These are phyloP conservation scores for Capsaspora owczarzaki DNA, from an alignment of 78 protist genomes.

Conservation along the genomic window DNA sequence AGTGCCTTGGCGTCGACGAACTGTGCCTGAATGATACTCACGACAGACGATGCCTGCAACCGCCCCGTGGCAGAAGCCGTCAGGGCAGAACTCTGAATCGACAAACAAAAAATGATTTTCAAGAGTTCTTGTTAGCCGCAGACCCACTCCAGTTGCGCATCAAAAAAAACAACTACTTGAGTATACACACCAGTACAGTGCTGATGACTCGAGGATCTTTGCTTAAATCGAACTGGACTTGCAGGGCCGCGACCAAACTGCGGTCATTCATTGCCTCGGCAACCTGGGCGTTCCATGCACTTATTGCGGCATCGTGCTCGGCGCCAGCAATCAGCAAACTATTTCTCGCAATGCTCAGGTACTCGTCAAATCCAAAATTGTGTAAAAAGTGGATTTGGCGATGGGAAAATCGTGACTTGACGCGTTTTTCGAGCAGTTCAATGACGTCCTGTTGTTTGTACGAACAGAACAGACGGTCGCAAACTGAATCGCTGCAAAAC, in stretches of 20 bases:
- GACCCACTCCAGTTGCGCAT: too few species aligned
- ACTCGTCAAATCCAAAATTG: not conserved
- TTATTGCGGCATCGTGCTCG: not conserved
- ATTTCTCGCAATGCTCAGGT: not conserved
- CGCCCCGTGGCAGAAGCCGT: not conserved
- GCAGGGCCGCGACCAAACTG: not conserved
- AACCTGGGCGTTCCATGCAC: not conserved
- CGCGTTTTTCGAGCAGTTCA: constrained; percentile 15
- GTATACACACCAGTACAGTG: too few species aligned
- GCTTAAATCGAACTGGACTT: not conserved
- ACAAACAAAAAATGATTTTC: too few species aligned
- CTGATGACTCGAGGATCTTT: not conserved
- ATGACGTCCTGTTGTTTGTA: constrained; percentile 2
- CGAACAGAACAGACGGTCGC: too few species aligned
- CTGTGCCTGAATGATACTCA: not conserved
- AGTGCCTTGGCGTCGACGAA: not conserved
- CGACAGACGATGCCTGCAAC: not conserved
- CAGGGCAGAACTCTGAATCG: too few species aligned
- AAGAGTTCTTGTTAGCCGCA: too few species aligned
- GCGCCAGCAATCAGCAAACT: not conserved
- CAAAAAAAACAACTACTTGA: too few species aligned
- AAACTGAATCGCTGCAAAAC: too few species aligned
- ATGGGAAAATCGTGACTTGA: constrained; percentile 1
- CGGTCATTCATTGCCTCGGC: not conserved
- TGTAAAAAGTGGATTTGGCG: not conserved